A percentile compares a stretch with the other conserved stretches of the same genome.
phyloP scores from a whole-genome alignment of 1,284 basidiomycete species.

The Ustilago vetiveriae region DNA sequence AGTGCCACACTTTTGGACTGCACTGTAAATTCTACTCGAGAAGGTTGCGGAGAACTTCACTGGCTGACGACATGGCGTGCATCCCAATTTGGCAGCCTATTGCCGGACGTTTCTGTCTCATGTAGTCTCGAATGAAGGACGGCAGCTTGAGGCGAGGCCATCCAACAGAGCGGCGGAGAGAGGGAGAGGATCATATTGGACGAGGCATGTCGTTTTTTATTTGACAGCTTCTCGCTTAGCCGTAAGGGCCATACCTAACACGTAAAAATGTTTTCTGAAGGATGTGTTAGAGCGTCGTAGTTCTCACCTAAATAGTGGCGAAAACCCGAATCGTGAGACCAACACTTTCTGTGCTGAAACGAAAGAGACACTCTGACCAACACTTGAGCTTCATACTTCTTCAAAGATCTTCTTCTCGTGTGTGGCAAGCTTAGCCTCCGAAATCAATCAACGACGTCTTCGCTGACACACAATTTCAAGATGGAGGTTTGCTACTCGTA shows the following conservation, averaged over 20 bases:
- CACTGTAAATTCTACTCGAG: slow-evolving; percentile 26
- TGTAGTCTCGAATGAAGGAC: too few relatives aligned
- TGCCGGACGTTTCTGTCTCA: too few relatives aligned
- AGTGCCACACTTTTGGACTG: not conserved
- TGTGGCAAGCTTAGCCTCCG: too few relatives aligned
- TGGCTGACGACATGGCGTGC: too few relatives aligned
- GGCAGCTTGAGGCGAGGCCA: too few relatives aligned
- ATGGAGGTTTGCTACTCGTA: too few relatives aligned
- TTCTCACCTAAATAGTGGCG: not conserved
- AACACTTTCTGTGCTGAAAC: slow-evolving; percentile 1
- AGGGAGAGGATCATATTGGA: slow-evolving; percentile 4
- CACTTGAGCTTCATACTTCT: not conserved
- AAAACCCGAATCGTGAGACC: not conserved
- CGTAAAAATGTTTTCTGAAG: not conserved
- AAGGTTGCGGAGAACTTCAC: not conserved
- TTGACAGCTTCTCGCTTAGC: slow-evolving; percentile 18
- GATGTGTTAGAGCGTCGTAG: not conserved
- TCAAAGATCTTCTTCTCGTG: not conserved
- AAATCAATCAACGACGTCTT: too few relatives aligned
- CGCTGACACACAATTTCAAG: too few relatives aligned
- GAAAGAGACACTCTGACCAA: not conserved
- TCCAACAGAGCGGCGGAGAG: not conserved
- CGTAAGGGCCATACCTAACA: not conserved
- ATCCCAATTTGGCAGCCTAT: slow-evolving; percentile 14
- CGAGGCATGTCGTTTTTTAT: slow-evolving; percentile 21